Evolutionary conservation across 768 basidiomycete species (phyloP).

Genomic region (Hygrophoropsis aurantiaca): DNA sequence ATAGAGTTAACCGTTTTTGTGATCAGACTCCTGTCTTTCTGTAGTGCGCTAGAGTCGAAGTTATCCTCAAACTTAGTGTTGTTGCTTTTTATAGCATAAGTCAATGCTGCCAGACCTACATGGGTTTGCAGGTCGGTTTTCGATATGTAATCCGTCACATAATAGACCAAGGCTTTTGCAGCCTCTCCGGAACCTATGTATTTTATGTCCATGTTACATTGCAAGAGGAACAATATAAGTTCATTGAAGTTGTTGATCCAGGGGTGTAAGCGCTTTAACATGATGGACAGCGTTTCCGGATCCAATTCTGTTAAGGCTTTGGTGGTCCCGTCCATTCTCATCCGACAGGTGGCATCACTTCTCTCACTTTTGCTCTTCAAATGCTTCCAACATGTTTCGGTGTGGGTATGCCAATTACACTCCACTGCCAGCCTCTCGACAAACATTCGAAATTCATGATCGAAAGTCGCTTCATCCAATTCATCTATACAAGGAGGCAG

Average conservation of each 20-base stretch:
- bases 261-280: constrained; percentile 5
- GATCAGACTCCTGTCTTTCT: not conserved
- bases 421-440: not conserved
- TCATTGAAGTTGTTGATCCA: constrained; percentile 16
- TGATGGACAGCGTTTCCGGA: constrained; percentile 5
- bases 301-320: constrained; percentile 2
- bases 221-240: constrained; percentile 10
- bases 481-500: not conserved
- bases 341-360: not conserved
- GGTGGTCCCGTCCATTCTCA: constrained; percentile 2
- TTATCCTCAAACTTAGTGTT: not conserved
- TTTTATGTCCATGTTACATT: constrained; percentile 31
- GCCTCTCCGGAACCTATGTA: constrained; percentile 26
- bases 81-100: constrained; percentile 9
- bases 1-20: constrained; percentile 14
- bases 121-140: constrained; percentile 22
- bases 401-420: constrained; percentile 11
- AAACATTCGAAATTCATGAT: not conserved
- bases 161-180: constrained; percentile 30
- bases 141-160: constrained; percentile 37
- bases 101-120: constrained; percentile 11
- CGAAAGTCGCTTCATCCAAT: not conserved
- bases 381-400: constrained; percentile 12
- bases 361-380: not conserved
- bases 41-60: not conserved